Base-by-base conservation (phyloP, 1,139 yeast genomes). In the Geotrichum klebahnii region DNA sequence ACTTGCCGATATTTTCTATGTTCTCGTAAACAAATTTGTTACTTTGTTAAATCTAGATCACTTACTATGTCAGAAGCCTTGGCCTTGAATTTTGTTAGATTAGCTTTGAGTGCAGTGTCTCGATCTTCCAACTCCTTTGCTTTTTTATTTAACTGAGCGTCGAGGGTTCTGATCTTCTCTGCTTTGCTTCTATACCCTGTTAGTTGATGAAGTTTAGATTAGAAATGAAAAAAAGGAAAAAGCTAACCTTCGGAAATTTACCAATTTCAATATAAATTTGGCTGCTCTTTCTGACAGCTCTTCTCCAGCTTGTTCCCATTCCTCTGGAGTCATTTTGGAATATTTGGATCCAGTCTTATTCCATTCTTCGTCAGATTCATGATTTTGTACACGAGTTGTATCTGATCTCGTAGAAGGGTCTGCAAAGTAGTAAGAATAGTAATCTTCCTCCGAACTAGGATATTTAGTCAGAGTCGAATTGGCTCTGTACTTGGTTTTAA, bases 221-320 rank as follows among this genome's bases (percentile, higher is more conserved):
- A 17, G 36, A n/a, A 19, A 5, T 31, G 17, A 36, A 36, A 5
- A 36, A 16, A 6, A 5, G 14, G 5, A 19, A 23, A 10, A 19
- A n/a, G 20, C 49, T 20, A 40, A 52, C 48, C 44, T 51, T 36
- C 59, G 36, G 29, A 53, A 46, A 2, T 43, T 49, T 16, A 55
- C 40, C 9, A 52, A 35, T 16, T 51, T 51, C 14, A 28, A 24
- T 16, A 57, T 48, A 3, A 57, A 42, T 17, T 40, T 52, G 5
- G 51, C 46, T 5, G 53, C 55, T 3, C 48, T 44, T 36, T 49
- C 48, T 6, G 43, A 35, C 5, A 57, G 44, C 20, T 20, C n/a
- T 5, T 48, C 49, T 6, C 60, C 57, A 9, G 50, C 46, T 6
- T 23, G 23, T 14, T 54, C 53, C 60, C 60, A 57, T 17, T 56